Conservation (phyloP, 2,329 filamentous ascomycete genomes). For the Neofusicoccum sp. region DNA sequence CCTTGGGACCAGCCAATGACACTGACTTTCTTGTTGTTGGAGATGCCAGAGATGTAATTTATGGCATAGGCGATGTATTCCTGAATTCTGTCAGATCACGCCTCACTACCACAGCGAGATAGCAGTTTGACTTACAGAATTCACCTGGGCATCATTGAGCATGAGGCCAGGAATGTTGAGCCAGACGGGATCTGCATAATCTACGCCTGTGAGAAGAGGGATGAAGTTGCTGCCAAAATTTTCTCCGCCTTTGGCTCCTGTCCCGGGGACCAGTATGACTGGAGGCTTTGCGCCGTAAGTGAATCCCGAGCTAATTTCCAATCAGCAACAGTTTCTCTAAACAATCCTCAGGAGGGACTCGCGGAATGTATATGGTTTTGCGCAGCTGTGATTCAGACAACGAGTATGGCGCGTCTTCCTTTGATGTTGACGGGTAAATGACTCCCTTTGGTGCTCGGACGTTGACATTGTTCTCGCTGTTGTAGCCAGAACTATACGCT, state of each 20-base stretch:
- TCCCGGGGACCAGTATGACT: constrained; percentile 58
- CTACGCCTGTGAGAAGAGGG: constrained; percentile 48
- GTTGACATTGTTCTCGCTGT: neutral
- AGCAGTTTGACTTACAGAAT: constrained; percentile 33
- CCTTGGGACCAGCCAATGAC: constrained; percentile 60
- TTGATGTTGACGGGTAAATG: constrained; percentile 39
- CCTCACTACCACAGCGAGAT: neutral
- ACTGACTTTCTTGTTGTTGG: constrained; percentile 42
- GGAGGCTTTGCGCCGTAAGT: constrained; percentile 50
- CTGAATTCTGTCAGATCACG: neutral
- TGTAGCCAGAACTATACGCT: neutral
- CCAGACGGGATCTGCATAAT: constrained; percentile 57
- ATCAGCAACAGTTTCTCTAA: constrained; percentile 27
- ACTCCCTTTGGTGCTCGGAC: neutral
- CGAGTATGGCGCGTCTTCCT: constrained; percentile 53
- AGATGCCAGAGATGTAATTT: constrained; percentile 55
- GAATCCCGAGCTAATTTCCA: constrained; percentile 38
- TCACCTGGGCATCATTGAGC: constrained; percentile 54
- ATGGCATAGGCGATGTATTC: constrained; percentile 63
- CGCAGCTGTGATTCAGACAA: constrained; percentile 51
- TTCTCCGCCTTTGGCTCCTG: constrained; percentile 51
- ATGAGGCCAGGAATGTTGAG: constrained; percentile 56
- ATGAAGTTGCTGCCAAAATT: constrained; percentile 53
- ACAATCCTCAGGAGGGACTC: constrained; percentile 52
- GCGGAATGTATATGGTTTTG: constrained; percentile 55